phyloP scores from a whole-genome alignment of 169 alveolate genomes.

The Plasmodium inui region DNA sequence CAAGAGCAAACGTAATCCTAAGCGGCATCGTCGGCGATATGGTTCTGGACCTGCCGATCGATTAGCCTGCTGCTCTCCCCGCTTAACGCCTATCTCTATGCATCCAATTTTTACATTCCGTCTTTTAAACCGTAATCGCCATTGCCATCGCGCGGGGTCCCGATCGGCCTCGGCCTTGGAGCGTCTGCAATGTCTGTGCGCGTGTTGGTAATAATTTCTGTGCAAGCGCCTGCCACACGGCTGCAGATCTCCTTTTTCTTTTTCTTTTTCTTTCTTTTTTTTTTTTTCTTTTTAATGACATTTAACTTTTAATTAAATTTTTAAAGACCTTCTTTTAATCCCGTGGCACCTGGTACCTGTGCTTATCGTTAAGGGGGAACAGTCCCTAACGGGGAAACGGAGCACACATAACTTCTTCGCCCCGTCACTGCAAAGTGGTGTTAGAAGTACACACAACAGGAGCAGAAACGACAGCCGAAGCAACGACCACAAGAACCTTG shows the following conservation, averaged over 20 bases:
- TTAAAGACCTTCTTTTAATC: background rate
- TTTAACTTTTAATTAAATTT: background rate
- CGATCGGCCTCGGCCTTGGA: background rate
- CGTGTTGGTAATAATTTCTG: too few species aligned
- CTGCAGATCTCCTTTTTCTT: background rate
- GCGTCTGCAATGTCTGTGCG: background rate
- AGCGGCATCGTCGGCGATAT: background rate
- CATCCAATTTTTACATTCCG: background rate
- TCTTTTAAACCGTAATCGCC: background rate
- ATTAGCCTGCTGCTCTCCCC: background rate
- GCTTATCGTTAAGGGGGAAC: background rate
- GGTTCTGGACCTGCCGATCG: background rate
- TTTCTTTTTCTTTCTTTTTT: too few species aligned
- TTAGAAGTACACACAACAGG: background rate
- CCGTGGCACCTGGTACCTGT: background rate
- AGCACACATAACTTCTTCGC: background rate
- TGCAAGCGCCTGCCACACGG: background rate
- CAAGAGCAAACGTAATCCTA: too few species aligned
- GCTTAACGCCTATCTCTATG: background rate
- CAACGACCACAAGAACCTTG: too few species aligned
- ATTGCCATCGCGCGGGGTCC: background rate
- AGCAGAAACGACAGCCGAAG: too few species aligned
- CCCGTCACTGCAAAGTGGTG: background rate
- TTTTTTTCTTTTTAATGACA: background rate
- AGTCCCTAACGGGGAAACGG: background rate